These are phyloP conservation scores for Pyracantha coccinea DNA, from an alignment of 331 rosid species.

Conservation along the genomic window DNA sequence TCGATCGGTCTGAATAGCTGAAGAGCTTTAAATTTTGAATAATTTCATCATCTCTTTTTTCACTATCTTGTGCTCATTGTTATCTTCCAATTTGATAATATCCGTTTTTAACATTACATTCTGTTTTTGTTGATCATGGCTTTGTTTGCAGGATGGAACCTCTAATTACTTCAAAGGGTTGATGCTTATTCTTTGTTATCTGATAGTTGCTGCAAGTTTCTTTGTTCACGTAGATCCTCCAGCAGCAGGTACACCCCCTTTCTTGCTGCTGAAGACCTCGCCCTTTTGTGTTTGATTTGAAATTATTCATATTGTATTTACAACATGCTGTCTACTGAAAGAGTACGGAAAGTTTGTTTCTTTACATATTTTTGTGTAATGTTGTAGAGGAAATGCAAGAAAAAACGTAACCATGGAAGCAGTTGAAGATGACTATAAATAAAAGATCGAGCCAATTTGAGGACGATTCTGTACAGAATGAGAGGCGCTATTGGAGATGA, in stretches of 20 bases:
- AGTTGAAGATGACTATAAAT: neutral
- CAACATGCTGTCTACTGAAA: neutral
- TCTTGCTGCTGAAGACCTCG: neutral
- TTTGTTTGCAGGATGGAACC: conserved; percentile 66
- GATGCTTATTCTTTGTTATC: conserved; percentile 75
- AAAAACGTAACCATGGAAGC: neutral
- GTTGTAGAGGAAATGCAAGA: conserved; percentile 1
- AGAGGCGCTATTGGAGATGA: neutral
- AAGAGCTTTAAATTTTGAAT: neutral
- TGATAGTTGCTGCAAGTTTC: conserved; percentile 76
- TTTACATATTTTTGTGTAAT: neutral
- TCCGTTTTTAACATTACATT: neutral
- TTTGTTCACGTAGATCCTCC: conserved; percentile 63
- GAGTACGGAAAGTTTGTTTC: neutral
- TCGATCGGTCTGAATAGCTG: neutral
- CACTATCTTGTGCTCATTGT: neutral
- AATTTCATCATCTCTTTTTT: neutral
- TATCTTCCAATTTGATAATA: neutral
- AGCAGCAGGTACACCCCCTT: neutral
- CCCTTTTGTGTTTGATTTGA: no score
- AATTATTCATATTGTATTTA: neutral
- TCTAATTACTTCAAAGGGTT: conserved; percentile 75
- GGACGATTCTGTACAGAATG: neutral
- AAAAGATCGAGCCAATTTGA: neutral
- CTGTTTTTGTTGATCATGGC: neutral